phyloP scores from a whole-genome alignment of 2,329 filamentous ascomycete species.

The Tolypocladium capitatum region DNA sequence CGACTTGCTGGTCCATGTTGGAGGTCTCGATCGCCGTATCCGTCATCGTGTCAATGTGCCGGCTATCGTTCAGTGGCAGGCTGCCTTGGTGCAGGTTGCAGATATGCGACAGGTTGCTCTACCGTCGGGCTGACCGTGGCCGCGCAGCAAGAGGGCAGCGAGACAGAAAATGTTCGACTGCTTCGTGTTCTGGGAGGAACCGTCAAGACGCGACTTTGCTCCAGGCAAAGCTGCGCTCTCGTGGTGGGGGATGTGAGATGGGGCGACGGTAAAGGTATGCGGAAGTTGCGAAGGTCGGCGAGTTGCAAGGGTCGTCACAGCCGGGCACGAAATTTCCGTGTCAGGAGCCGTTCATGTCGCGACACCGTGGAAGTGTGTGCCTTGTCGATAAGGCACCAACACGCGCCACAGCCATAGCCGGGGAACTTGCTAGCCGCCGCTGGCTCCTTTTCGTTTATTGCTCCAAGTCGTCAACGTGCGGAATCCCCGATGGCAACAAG shows the following conservation, averaged over 20 bases:
- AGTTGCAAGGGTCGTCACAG: not conserved
- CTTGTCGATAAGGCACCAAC: not conserved
- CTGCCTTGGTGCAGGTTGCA: conserved; percentile 1
- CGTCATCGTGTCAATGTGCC: conserved; percentile 19
- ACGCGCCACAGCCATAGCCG: not conserved
- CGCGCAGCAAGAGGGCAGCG: conserved; percentile 5
- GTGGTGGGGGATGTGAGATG: conserved; percentile 6
- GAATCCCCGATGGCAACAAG: not conserved
- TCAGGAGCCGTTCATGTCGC: not conserved
- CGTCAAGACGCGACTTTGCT: conserved; percentile 19
- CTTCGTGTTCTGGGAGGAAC: conserved; percentile 10
- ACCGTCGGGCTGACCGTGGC: conserved; percentile 6
- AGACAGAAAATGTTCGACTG: conserved; percentile 13
- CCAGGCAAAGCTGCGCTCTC: conserved; percentile 22
- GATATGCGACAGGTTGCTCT: conserved; percentile 7
- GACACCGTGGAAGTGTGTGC: not conserved
- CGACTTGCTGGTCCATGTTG: conserved; percentile 42
- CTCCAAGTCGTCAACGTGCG: not conserved
- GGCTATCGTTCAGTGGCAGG: not conserved
- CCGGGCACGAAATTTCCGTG: conserved; percentile 1
- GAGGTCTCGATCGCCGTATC: conserved; percentile 17
- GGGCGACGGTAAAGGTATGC: conserved; percentile 5
- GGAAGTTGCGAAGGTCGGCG: conserved; percentile 7
- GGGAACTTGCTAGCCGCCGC: too few species aligned
- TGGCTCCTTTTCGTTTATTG: too few species aligned